Percentiles rank a stretch among this genome's conserved stretches.
Evolutionary conservation across 441 rosid species (phyloP).

Genomic region (Adansonia grandidieri): DNA sequence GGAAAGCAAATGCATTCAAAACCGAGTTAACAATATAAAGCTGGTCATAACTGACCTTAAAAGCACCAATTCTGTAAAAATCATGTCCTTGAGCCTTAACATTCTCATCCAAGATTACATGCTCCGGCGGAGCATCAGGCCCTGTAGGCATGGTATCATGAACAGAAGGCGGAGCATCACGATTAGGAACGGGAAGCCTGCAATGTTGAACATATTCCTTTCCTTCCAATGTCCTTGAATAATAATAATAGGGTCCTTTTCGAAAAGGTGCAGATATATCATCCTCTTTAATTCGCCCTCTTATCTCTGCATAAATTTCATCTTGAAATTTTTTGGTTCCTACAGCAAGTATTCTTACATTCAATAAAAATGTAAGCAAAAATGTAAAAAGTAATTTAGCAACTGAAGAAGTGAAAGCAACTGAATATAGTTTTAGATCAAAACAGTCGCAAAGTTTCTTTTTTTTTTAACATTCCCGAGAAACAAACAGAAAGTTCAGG

Average conservation of each 20-base stretch:
- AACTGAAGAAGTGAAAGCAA: background rate
- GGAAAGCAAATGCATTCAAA: background rate
- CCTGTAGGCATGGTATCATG: constrained; percentile 72
- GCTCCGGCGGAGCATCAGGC: constrained; percentile 78
- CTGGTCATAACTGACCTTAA: constrained; percentile 48
- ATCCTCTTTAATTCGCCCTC: constrained; percentile 85
- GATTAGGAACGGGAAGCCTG: constrained; percentile 48
- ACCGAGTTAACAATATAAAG: background rate
- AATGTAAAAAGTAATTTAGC: background rate
- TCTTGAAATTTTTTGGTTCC: constrained; percentile 72
- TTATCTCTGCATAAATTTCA: constrained; percentile 68
- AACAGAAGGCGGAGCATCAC: constrained; percentile 59
- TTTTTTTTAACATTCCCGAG: background rate
- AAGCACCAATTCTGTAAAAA: constrained; percentile 64
- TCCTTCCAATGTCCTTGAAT: constrained; percentile 66
- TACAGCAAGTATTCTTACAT: constrained; percentile 26
- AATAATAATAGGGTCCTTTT: constrained; percentile 73
- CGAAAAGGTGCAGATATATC: constrained; percentile 75
- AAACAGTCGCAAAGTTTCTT: background rate
- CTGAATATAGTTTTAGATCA: background rate
- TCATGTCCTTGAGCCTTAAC: constrained; percentile 57
- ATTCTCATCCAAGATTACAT: constrained; percentile 86
- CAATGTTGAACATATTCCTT: constrained; percentile 85
- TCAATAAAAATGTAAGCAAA: constrained; percentile 1
- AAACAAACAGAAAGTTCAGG: constrained; percentile 6